These are phyloP conservation scores for Cystobasidium sp. DNA, from an alignment of 1,284 basidiomycete species.

Conservation along the genomic window DNA sequence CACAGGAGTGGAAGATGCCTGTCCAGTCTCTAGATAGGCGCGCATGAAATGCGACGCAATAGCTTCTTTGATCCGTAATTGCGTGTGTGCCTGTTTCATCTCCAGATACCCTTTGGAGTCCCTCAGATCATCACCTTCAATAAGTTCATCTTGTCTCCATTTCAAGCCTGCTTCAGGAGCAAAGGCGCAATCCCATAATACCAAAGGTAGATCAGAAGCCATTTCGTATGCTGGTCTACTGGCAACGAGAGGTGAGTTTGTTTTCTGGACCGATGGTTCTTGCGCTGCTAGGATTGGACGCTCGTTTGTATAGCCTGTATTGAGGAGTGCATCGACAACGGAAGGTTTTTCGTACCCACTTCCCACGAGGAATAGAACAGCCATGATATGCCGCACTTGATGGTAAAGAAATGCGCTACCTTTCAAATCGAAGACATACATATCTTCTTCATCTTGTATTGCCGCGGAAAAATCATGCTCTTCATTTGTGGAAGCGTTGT, in stretches of 20 bases:
- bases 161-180: constrained; percentile 64
- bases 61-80: constrained; percentile 30
- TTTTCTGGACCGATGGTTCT: constrained; percentile 37
- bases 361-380: constrained; percentile 86
- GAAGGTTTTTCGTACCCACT: constrained; percentile 74
- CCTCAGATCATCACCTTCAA: constrained; percentile 44
- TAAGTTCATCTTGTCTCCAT: constrained; percentile 72
- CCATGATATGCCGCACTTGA: constrained; percentile 96
- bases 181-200: constrained; percentile 91
- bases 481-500: too few relatives aligned
- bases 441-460: constrained; percentile 36
- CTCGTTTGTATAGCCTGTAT: constrained; percentile 60
- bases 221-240: constrained; percentile 88
- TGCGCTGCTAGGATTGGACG: not conserved
- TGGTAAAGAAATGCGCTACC: constrained; percentile 94
- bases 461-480: not conserved
- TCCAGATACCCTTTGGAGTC: constrained; percentile 52
- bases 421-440: constrained; percentile 79
- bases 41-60: constrained; percentile 29
- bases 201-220: constrained; percentile 85
- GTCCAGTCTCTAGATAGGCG: constrained; percentile 19
- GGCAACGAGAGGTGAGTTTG: not conserved
- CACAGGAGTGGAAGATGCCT: constrained; percentile 6
- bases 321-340: constrained; percentile 75
- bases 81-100: constrained; percentile 62